Evolutionary conservation across 495 filamentous ascomycete species (phyloP).

Genomic region (Glonium stellatum): DNA sequence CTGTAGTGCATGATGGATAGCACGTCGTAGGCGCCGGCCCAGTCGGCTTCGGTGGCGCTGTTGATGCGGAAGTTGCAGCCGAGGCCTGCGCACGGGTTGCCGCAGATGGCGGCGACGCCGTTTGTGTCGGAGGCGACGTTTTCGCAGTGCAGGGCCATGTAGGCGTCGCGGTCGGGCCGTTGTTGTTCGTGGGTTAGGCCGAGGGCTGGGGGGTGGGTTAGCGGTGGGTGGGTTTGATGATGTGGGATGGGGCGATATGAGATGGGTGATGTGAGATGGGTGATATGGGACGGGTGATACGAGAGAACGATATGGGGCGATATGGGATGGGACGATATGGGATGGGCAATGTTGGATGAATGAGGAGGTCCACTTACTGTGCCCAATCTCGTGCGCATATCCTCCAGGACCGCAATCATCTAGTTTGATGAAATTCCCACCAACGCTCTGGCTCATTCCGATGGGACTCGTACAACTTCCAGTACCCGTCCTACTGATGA

Average conservation of each 20-base stretch:
- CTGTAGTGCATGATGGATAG: constrained; percentile 15
- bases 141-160: constrained; percentile 12
- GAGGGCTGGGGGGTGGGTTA: constrained; percentile 10
- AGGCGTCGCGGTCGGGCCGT: constrained; percentile 12
- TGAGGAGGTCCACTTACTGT: constrained; percentile 7
- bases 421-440: constrained; percentile 7
- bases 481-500: not conserved
- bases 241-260: too few species aligned
- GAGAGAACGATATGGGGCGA: too few species aligned
- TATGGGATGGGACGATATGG: too few species aligned
- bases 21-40: constrained; percentile 12
- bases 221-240: not conserved
- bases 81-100: not conserved
- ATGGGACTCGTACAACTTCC: constrained; percentile 4
- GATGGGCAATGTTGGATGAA: not conserved
- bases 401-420: constrained; percentile 10
- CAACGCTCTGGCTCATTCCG: constrained; percentile 6
- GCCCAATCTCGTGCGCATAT: constrained; percentile 18
- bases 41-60: constrained; percentile 1
- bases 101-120: constrained; percentile 1
- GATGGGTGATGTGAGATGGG: too few species aligned
- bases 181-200: constrained; percentile 16
- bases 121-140: not conserved
- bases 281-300: too few species aligned
- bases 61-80: constrained; percentile 13